These are phyloP conservation scores for Lactarius psammicola DNA, from an alignment of 768 basidiomycete genomes.

Conservation along the genomic window DNA sequence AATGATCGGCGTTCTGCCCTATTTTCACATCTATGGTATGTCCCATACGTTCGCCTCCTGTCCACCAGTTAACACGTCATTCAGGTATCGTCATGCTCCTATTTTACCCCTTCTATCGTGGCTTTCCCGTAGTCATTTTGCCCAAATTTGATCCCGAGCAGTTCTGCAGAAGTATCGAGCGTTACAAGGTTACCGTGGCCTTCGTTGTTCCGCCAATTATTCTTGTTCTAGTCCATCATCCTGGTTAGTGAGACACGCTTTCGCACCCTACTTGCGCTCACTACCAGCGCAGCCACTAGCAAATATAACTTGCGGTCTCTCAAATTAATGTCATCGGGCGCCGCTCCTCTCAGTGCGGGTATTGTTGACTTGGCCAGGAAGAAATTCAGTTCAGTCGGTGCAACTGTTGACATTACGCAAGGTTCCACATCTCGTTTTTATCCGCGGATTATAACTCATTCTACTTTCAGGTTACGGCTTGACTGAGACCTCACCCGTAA, in stretches of 20 bases:
- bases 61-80: conserved; percentile 35
- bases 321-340: conserved; percentile 62
- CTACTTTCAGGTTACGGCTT: conserved; percentile 60
- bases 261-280: background rate
- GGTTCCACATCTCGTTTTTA: conserved; percentile 38
- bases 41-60: conserved; percentile 41
- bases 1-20: conserved; percentile 65
- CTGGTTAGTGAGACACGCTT: conserved; percentile 43
- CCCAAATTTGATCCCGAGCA: conserved; percentile 66
- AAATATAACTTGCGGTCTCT: conserved; percentile 67
- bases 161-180: conserved; percentile 65
- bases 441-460: conserved; percentile 17
- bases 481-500: conserved; percentile 79
- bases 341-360: conserved; percentile 72
- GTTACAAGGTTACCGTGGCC: conserved; percentile 56
- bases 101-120: conserved; percentile 51
- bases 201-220: conserved; percentile 84
- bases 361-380: conserved; percentile 50
- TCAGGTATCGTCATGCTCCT: conserved; percentile 62
- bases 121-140: conserved; percentile 56
- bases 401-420: conserved; percentile 46
- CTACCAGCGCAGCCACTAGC: conserved; percentile 48
- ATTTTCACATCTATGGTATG: conserved; percentile 50
- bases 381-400: conserved; percentile 43
- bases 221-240: conserved; percentile 67